Evolutionary conservation across 345 rosid genomes (phyloP), one percentile per base, ranked within the genome.

Genomic region (Cardiospermum halicacabum): DNA sequence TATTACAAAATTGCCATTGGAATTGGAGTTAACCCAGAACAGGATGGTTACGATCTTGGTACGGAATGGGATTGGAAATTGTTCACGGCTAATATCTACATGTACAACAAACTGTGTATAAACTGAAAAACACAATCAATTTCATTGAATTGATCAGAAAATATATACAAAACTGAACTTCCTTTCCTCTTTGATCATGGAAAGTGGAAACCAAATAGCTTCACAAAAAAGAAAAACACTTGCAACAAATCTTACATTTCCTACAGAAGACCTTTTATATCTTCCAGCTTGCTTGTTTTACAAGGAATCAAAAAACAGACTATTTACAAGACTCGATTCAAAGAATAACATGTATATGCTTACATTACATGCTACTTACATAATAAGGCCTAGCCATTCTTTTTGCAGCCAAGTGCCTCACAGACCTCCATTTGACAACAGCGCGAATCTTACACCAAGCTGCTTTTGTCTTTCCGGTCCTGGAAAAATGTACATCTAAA

Each of bases 391-490:
- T 53, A 22, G 80, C 66, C 60, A 40, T 59, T 67, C 65, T 80
- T 68, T 8, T 73, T 4, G 76, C 66, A 40, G 68, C 80, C 49
- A 73, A 49, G 15, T 58, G 69, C 74, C 72, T 40, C 1, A 84
- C 56, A 4, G 77, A 78, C 16, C 68, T 31, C 67, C 69, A 53
- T 43, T 69, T 80, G 15, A 88, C 36, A 3, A 83, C 92, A 18
- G 97, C 92, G 54, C 89, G 71, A 22, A 90, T 68, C 82, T 85
- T 86, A 64, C 86, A 78, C 98, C 98, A 88, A 18, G 84, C 67
- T 8, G 73, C 89, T 70, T 68, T 85, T 0, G 83, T 78, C 32
- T 71, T 71, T 45, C 75, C 65, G 10, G 62, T 63, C 39, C 65
- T 69, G 11, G 50, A 70, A 40, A 75, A 6, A 58, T 36, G 72